phyloP scores from a whole-genome alignment of 2,329 filamentous ascomycete genomes.

The Metarhizium sp. region DNA sequence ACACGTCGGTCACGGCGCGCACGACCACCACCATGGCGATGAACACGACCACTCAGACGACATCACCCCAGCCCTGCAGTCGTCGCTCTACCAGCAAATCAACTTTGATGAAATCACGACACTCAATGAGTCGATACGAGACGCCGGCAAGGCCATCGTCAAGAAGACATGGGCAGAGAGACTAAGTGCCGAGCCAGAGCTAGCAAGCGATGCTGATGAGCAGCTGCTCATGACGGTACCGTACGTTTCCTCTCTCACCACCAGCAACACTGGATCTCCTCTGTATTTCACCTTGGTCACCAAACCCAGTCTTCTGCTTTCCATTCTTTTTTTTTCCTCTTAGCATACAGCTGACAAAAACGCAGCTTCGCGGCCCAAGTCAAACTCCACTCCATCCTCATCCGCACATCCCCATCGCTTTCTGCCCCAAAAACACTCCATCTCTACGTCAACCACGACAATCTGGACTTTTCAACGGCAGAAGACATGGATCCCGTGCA shows the following conservation, averaged over 20 bases:
- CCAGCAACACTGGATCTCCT: not conserved
- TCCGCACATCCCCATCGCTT: slow-evolving; percentile 65
- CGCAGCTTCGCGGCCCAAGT: slow-evolving; percentile 83
- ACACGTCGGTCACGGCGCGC: slow-evolving; percentile 35
- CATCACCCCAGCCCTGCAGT: slow-evolving; percentile 82
- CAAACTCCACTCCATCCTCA: slow-evolving; percentile 79
- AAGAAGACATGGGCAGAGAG: slow-evolving; percentile 89
- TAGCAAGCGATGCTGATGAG: slow-evolving; percentile 82
- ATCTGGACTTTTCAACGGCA: slow-evolving; percentile 75
- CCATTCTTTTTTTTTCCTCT: not conserved
- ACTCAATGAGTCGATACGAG: slow-evolving; percentile 66
- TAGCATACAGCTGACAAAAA: not conserved
- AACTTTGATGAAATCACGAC: slow-evolving; percentile 78
- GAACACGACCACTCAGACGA: slow-evolving; percentile 87
- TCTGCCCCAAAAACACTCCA: slow-evolving; percentile 76
- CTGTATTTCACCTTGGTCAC: no score
- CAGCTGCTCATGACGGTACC: slow-evolving; percentile 89
- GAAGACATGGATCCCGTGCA: slow-evolving; percentile 64
- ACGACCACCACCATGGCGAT: slow-evolving; percentile 43
- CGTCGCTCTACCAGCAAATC: slow-evolving; percentile 85
- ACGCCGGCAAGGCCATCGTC: slow-evolving; percentile 64
- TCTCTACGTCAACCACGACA: slow-evolving; percentile 77
- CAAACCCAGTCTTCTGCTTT: not conserved
- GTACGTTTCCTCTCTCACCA: slow-evolving; percentile 38
- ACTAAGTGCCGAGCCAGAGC: slow-evolving; percentile 59